A percentile compares a stretch with the other conserved stretches of the same genome.
Evolutionary conservation across 345 rosid species (phyloP).

Genomic region (Firmiana major): DNA sequence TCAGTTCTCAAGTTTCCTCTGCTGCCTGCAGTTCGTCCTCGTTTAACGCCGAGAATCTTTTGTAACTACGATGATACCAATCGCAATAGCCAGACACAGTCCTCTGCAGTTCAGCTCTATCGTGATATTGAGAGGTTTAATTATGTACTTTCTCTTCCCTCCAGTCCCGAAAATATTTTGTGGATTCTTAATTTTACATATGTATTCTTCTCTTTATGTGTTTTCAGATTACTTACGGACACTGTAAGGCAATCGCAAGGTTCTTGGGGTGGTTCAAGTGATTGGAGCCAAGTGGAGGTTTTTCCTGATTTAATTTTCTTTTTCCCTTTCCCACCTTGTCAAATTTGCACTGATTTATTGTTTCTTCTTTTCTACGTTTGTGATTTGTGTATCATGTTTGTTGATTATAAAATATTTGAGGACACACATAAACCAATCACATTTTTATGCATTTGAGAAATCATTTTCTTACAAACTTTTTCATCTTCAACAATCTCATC

Average conservation of each 20-base stretch:
- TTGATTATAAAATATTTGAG: background rate
- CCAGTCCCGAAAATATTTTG: too few relatives aligned
- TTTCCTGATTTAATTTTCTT: background rate
- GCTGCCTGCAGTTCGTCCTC: background rate
- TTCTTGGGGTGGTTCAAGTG: slow-evolving; percentile 50
- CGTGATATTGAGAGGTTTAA: slow-evolving; percentile 82
- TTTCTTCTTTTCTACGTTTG: background rate
- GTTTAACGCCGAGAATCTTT: slow-evolving; percentile 14
- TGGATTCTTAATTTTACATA: background rate
- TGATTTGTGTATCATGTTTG: background rate
- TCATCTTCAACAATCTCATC: background rate
- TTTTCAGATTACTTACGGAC: slow-evolving; percentile 75
- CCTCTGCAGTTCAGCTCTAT: slow-evolving; percentile 67
- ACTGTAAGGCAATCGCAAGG: slow-evolving; percentile 75
- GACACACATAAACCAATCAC: background rate
- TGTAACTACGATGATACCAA: slow-evolving; percentile 37
- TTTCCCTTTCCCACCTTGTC: too few relatives aligned
- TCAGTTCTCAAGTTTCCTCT: background rate
- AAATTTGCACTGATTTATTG: background rate
- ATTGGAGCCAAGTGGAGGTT: slow-evolving; percentile 91
- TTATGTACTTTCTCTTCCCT: background rate
- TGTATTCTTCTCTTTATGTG: background rate
- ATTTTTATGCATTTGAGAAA: background rate
- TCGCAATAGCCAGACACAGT: slow-evolving; percentile 35
- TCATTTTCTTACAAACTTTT: background rate